Evolutionary conservation across 108 stramenopile species (phyloP).

Genomic region (Poteriospumella lacustris): DNA sequence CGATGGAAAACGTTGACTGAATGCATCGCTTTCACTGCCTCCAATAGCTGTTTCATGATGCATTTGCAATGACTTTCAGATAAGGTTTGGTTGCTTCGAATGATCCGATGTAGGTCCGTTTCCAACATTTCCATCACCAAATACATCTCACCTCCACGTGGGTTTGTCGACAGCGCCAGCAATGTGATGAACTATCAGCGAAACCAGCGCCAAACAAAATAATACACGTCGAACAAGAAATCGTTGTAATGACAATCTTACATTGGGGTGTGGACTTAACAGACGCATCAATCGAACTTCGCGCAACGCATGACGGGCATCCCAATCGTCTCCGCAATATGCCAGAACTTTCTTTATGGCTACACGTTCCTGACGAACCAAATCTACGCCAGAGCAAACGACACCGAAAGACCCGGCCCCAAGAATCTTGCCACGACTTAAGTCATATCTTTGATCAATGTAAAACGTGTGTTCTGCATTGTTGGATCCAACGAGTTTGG

Average conservation of each 20-base stretch:
- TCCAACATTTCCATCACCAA: conserved; percentile 46
- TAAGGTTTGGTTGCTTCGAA: conserved; percentile 25
- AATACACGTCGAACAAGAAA: not conserved
- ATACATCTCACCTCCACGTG: conserved; percentile 27
- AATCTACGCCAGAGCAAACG: not conserved
- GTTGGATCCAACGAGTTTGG: too few species aligned
- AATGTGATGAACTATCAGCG: not conserved
- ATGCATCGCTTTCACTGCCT: conserved; percentile 36
- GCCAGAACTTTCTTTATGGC: not conserved
- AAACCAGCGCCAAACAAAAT: not conserved
- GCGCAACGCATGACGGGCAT: conserved; percentile 12
- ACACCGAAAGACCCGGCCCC: conserved; percentile 1
- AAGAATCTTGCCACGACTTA: not conserved
- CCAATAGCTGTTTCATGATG: conserved; percentile 37
- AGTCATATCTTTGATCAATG: not conserved
- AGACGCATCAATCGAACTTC: not conserved
- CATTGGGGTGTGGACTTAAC: conserved; percentile 1
- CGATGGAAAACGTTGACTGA: conserved; percentile 49
- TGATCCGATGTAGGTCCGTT: conserved; percentile 58
- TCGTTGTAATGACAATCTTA: not conserved
- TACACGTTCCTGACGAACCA: not conserved
- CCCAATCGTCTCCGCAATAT: not conserved
- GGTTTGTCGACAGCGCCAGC: not conserved
- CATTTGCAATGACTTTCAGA: conserved; percentile 34
- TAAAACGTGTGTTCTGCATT: not conserved